Evolutionary conservation across 495 filamentous ascomycete genomes (phyloP).

Genomic region (Hypoxylon lienhwacheense): DNA sequence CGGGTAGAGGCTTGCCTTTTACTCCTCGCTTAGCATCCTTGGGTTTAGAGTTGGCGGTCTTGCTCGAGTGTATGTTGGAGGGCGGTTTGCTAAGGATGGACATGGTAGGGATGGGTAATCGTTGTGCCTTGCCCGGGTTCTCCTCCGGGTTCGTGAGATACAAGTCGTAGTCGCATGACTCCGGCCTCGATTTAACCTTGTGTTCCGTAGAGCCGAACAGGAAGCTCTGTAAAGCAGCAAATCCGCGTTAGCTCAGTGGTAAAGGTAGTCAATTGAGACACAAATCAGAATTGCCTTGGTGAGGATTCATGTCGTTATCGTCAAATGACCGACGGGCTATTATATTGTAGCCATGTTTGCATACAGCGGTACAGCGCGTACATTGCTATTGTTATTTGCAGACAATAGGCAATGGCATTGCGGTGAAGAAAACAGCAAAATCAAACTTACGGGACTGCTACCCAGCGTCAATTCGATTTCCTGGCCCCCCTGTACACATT

Average conservation of each 20-base stretch:
- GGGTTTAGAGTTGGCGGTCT: constrained; percentile 14
- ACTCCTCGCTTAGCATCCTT: constrained; percentile 27
- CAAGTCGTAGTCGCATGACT: constrained; percentile 48
- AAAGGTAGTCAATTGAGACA: constrained; percentile 13
- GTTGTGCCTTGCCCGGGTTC: constrained; percentile 35
- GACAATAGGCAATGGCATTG: constrained; percentile 17
- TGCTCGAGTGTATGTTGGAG: constrained; percentile 4
- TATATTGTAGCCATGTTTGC: background rate
- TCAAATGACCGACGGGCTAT: background rate
- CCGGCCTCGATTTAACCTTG: constrained; percentile 38
- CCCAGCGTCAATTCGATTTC: constrained; percentile 61
- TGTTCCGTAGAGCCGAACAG: constrained; percentile 44
- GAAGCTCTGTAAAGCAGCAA: constrained; percentile 39
- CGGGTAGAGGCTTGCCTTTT: constrained; percentile 42
- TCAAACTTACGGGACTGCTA: constrained; percentile 56
- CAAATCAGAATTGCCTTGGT: background rate
- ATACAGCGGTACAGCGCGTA: background rate
- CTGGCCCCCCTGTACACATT: constrained; percentile 63
- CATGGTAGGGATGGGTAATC: constrained; percentile 50
- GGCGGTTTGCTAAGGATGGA: constrained; percentile 40
- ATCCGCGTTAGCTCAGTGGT: constrained; percentile 5
- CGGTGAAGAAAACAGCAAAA: constrained; percentile 15
- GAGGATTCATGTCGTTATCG: background rate
- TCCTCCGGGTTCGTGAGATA: constrained; percentile 43
- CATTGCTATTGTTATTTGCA: constrained; percentile 21